These are phyloP conservation scores for Arthrobotrys sphaeroides DNA, from an alignment of 2,329 filamentous ascomycete species.

Conservation along the genomic window DNA sequence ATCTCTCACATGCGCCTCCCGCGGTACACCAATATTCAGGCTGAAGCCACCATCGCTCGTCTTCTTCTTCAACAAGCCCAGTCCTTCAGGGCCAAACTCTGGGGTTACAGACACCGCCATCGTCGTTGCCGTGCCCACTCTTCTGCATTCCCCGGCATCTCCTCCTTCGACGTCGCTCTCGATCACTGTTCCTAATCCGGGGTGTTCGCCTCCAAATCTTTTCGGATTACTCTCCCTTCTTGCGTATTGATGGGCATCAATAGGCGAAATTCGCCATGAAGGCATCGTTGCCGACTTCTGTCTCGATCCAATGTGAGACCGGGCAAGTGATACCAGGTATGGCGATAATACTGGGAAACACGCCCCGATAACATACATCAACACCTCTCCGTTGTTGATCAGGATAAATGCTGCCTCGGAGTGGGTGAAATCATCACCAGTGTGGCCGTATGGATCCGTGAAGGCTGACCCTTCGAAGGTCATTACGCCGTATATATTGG, in stretches of 20 bases:
- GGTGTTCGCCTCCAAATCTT: not conserved
- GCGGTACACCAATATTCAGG: constrained; percentile 14
- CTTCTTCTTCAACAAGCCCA: constrained; percentile 29
- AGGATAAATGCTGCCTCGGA: constrained; percentile 49
- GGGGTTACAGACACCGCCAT: constrained; percentile 32
- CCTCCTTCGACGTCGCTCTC: constrained; percentile 22
- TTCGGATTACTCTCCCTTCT: constrained; percentile 23
- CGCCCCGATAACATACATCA: constrained; percentile 51
- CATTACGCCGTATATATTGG: constrained; percentile 42
- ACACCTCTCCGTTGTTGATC: constrained; percentile 45
- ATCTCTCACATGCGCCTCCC: constrained; percentile 1
- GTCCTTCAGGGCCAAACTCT: constrained; percentile 10
- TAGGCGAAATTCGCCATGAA: constrained; percentile 34
- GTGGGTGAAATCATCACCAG: constrained; percentile 47
- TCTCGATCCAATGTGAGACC: constrained; percentile 32
- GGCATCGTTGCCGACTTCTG: constrained; percentile 39
- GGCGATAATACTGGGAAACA: constrained; percentile 50
- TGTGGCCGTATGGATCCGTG: not conserved
- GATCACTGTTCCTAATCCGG: constrained; percentile 17
- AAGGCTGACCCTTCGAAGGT: constrained; percentile 25
- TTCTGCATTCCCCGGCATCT: constrained; percentile 21
- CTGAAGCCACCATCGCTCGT: constrained; percentile 13
- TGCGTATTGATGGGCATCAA: constrained; percentile 22
- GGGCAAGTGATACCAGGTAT: constrained; percentile 44
- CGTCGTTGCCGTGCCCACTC: constrained; percentile 32